Evolutionary conservation across 208 protist species (phyloP).

Genomic region (Crithidia sp.): DNA sequence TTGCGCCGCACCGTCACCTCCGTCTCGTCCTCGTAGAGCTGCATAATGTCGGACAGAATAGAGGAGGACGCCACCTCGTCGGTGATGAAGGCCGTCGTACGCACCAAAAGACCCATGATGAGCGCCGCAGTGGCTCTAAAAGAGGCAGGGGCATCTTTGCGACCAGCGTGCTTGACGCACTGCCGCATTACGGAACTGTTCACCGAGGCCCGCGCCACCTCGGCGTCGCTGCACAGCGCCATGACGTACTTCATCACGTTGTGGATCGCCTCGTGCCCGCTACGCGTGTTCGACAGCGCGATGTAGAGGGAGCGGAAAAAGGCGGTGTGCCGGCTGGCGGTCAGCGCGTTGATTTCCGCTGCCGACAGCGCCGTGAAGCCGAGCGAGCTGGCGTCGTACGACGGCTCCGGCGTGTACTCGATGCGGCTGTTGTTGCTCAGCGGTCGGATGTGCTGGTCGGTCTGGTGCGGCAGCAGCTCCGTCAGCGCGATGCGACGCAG

Average conservation of each 20-base stretch:
- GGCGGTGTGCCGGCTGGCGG: constrained; percentile 32
- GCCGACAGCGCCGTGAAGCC: constrained; percentile 66
- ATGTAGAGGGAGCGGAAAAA: constrained; percentile 42
- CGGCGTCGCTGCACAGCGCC: constrained; percentile 67
- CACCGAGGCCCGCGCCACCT: constrained; percentile 85
- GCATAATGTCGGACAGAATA: constrained; percentile 66
- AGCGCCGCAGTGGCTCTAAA: constrained; percentile 71
- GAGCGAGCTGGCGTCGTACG: constrained; percentile 58
- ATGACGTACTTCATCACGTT: constrained; percentile 92
- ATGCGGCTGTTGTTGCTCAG: constrained; percentile 90
- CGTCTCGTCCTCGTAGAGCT: constrained; percentile 57
- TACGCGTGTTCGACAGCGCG: constrained; percentile 29
- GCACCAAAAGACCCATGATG: constrained; percentile 89
- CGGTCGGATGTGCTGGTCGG: constrained; percentile 89
- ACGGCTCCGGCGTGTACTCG: constrained; percentile 78
- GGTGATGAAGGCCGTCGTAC: constrained; percentile 80
- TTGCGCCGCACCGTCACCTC: constrained; percentile 72
- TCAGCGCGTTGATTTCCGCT: constrained; percentile 63
- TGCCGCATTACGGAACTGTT: constrained; percentile 93
- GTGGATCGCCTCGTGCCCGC: constrained; percentile 31
- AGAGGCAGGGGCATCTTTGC: constrained; percentile 46
- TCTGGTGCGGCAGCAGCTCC: constrained; percentile 66
- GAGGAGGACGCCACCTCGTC: constrained; percentile 66
- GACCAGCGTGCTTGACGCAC: constrained; percentile 75
- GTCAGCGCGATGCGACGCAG: constrained; percentile 31